Conservation (phyloP, 306 rosid species). For the Glycine latifolia region DNA sequence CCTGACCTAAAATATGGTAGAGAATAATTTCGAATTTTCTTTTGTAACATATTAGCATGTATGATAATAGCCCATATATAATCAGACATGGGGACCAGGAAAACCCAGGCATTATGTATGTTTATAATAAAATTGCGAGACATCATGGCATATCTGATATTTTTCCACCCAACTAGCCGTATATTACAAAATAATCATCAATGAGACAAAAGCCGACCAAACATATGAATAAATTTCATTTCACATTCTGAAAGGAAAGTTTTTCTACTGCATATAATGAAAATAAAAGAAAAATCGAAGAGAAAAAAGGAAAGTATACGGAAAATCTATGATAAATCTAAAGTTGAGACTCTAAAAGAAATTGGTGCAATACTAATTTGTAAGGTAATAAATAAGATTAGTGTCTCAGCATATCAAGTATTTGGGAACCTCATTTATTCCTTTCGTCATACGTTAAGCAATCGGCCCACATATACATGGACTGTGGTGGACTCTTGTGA, state of each 20-base stretch:
- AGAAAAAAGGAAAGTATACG: neutral
- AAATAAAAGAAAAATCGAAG: neutral
- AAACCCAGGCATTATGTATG: slow-evolving; percentile 8
- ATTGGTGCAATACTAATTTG: slow-evolving; percentile 35
- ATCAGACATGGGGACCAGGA: slow-evolving; percentile 10
- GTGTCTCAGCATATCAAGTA: slow-evolving; percentile 39
- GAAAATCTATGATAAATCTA: slow-evolving; percentile 13
- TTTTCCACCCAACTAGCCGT: slow-evolving; percentile 33
- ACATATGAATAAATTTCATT: slow-evolving; percentile 15
- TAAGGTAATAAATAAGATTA: slow-evolving; percentile 37
- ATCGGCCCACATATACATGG: slow-evolving; percentile 50
- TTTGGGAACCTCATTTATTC: slow-evolving; percentile 42
- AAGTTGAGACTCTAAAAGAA: slow-evolving; percentile 31
- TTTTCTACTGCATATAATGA: neutral
- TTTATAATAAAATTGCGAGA: neutral
- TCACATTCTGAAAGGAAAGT: neutral
- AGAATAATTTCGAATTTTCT: neutral
- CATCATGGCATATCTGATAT: slow-evolving; percentile 19
- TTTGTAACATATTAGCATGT: neutral
- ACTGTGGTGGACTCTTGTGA: slow-evolving; percentile 28
- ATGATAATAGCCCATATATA: neutral
- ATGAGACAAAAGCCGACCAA: slow-evolving; percentile 31
- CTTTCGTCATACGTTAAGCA: slow-evolving; percentile 38
- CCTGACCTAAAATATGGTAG: neutral
- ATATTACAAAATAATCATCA: slow-evolving; percentile 13